Evolutionary conservation across 192 early-diverging fungal species (phyloP).

Genomic region (Coemansia furcata): DNA sequence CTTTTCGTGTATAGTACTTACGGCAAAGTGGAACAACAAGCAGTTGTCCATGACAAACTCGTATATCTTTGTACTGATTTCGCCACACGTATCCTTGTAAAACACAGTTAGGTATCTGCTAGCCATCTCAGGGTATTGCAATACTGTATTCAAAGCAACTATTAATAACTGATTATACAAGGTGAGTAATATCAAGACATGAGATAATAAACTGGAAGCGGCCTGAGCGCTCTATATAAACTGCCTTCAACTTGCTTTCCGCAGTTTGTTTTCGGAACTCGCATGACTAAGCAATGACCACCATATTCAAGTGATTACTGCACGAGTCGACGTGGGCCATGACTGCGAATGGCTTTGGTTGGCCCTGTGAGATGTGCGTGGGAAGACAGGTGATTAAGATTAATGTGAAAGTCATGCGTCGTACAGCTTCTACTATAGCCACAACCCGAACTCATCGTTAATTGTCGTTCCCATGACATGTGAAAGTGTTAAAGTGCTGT

Average conservation of each 20-base stretch:
- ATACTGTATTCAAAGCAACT: not conserved
- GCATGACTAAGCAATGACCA: not conserved
- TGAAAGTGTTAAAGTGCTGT: not conserved
- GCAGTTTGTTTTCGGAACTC: not conserved
- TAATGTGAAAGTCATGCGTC: not conserved
- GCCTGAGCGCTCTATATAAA: not conserved
- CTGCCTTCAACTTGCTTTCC: not conserved
- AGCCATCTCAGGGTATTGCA: not conserved
- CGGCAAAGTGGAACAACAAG: not conserved
- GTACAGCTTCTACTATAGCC: not conserved
- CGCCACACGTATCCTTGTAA: not conserved
- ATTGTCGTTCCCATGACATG: not conserved
- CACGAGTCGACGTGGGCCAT: not conserved
- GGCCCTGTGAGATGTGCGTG: not conserved
- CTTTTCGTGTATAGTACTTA: not conserved
- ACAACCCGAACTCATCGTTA: not conserved
- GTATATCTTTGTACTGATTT: not conserved
- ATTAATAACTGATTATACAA: not conserved
- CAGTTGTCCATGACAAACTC: conserved; percentile 8
- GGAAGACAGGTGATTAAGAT: not conserved
- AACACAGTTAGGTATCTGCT: not conserved
- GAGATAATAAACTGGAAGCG: not conserved
- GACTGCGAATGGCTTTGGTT: not conserved
- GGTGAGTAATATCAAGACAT: not conserved
- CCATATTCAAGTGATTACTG: not conserved